Conservation (phyloP, 495 filamentous ascomycete species). For the Penicillium ochrochloron region DNA sequence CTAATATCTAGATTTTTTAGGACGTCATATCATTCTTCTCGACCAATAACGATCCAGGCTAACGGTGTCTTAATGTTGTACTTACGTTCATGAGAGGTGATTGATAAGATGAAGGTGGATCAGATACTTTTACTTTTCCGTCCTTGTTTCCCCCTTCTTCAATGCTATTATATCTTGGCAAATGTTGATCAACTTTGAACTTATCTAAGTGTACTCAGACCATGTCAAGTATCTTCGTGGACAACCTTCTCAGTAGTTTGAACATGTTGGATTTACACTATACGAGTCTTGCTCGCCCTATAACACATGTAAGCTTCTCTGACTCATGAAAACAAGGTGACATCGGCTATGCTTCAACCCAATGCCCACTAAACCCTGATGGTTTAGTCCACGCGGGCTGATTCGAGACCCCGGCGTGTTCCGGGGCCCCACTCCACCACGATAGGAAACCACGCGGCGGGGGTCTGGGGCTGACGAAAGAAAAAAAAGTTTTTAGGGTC, state of each 20-base stretch:
- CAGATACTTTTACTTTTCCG: too few species aligned
- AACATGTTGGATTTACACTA: neutral
- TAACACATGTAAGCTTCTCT: neutral
- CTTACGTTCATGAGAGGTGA: too few species aligned
- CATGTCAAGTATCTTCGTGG: too few species aligned
- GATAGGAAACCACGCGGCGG: constrained; percentile 4
- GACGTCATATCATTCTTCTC: too few species aligned
- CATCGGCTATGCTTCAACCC: neutral
- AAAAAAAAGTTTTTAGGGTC: constrained; percentile 1
- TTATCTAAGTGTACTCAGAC: too few species aligned
- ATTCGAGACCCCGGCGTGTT: neutral
- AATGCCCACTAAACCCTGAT: neutral
- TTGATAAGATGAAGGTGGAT: too few species aligned
- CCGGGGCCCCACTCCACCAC: neutral
- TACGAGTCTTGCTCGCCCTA: neutral
- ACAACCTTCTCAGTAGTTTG: neutral
- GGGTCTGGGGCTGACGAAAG: neutral
- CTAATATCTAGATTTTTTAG: too few species aligned
- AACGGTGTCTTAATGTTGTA: too few species aligned
- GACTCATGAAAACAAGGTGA: neutral
- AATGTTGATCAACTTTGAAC: too few species aligned
- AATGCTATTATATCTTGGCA: too few species aligned
- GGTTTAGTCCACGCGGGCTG: neutral
- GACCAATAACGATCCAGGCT: too few species aligned
- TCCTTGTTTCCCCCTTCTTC: too few species aligned